Conservation (phyloP, 2,329 filamentous ascomycete species). For the Fusarium tricinctum region DNA sequence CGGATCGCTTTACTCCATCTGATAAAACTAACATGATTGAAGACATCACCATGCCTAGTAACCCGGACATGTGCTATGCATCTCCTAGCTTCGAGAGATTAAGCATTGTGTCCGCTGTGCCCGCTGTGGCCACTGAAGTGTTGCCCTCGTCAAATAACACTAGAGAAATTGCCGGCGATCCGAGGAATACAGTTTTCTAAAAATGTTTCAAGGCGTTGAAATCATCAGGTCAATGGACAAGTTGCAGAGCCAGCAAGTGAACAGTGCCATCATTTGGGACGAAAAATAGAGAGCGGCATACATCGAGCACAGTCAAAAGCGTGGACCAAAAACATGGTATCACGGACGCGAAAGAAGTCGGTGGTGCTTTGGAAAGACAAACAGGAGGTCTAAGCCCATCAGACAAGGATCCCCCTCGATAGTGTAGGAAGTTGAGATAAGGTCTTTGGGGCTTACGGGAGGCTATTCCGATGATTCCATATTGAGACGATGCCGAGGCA, state of each 20-base stretch:
- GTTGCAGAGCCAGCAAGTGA: conserved; percentile 15
- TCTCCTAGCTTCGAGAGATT: accelerated
- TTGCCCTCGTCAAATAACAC: background rate
- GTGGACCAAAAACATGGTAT: conserved; percentile 1
- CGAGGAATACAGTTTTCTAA: background rate
- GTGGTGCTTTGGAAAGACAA: conserved; percentile 1
- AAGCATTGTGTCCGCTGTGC: too few species aligned
- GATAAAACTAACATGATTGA: background rate
- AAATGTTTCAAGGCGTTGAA: background rate
- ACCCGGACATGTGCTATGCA: background rate
- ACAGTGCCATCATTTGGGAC: conserved; percentile 15
- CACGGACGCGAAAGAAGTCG: conserved; percentile 9
- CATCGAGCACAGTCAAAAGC: conserved; percentile 15
- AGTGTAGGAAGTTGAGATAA: conserved; percentile 14
- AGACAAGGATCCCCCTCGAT: conserved; percentile 16
- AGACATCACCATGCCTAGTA: background rate
- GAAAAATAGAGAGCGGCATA: conserved; percentile 21
- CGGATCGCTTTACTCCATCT: background rate
- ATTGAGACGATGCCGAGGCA: conserved; percentile 16
- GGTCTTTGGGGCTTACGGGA: conserved; percentile 14
- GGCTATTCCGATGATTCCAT: conserved; percentile 17
- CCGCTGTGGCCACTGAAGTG: background rate
- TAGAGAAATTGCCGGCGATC: background rate
- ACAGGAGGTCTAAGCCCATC: conserved; percentile 21
- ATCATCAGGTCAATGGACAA: background rate